These are phyloP conservation scores for Fusarium poae DNA, from an alignment of 2,329 filamentous ascomycete genomes.

Conservation along the genomic window DNA sequence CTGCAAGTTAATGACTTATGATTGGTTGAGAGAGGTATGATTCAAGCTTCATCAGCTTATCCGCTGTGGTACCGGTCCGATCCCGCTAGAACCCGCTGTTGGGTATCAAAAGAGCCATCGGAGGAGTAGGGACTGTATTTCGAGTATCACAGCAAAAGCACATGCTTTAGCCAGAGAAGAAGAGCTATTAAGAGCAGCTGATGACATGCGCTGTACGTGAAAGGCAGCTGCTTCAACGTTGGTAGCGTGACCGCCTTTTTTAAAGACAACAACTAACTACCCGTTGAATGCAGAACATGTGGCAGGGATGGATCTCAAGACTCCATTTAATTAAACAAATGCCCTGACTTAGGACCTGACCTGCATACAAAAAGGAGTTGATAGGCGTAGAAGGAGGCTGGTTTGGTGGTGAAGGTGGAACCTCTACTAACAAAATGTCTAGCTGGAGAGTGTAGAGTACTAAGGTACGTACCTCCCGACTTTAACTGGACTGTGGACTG, in stretches of 20 bases:
- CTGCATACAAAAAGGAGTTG: slow-evolving; percentile 30
- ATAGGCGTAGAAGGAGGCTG: slow-evolving; percentile 22
- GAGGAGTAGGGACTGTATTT: background rate
- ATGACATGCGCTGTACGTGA: slow-evolving; percentile 12
- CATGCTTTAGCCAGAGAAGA: background rate
- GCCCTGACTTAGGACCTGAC: slow-evolving; percentile 12
- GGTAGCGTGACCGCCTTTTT: slow-evolving; percentile 33
- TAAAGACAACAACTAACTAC: slow-evolving; percentile 9
- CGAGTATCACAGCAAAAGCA: background rate
- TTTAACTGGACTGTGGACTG: slow-evolving; percentile 13
- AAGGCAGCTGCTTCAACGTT: slow-evolving; percentile 11
- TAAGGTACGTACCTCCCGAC: slow-evolving; percentile 40
- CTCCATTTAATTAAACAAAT: slow-evolving; percentile 19
- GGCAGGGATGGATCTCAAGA: slow-evolving; percentile 22
- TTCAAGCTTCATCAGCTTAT: slow-evolving; percentile 36
- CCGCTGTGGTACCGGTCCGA: slow-evolving; percentile 30
- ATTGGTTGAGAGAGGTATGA: slow-evolving; percentile 22
- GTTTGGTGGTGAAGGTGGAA: slow-evolving; percentile 22
- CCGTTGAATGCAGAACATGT: slow-evolving; percentile 17
- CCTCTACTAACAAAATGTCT: slow-evolving; percentile 11
- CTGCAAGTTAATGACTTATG: slow-evolving; percentile 17
- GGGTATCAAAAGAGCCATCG: background rate
- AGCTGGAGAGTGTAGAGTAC: background rate
- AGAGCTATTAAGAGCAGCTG: background rate
- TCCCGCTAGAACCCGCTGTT: slow-evolving; percentile 17